Conservation (phyloP, 2,329 filamentous ascomycete species). For the Aureobasidium sp. region DNA sequence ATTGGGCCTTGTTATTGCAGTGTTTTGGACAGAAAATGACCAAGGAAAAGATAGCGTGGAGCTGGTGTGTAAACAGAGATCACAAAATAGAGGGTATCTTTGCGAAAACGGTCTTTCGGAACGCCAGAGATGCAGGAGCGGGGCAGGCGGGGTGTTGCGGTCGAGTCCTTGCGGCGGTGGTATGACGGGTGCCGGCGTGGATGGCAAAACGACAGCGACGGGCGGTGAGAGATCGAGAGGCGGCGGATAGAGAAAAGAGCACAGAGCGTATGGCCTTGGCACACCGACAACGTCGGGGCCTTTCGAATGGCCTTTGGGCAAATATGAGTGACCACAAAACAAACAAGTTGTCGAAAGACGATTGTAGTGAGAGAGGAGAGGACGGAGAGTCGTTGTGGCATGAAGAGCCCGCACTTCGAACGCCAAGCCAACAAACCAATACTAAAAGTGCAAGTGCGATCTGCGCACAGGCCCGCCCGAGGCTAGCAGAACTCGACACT, state of each 20-base stretch:
- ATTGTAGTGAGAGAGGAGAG: conserved; percentile 14
- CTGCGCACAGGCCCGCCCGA: not conserved
- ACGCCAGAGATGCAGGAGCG: conserved; percentile 4
- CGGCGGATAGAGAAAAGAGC: conserved; percentile 11
- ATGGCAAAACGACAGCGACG: conserved; percentile 2
- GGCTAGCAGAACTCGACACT: not conserved
- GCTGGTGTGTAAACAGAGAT: conserved; percentile 3
- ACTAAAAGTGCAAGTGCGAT: not conserved
- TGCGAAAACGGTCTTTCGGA: conserved; percentile 12
- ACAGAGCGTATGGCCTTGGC: conserved; percentile 22
- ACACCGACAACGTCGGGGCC: conserved; percentile 29
- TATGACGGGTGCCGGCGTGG: conserved; percentile 8
- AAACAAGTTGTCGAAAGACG: conserved; percentile 32
- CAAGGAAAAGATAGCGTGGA: conserved; percentile 10
- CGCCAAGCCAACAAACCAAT: not conserved
- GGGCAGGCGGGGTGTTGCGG: conserved; percentile 3
- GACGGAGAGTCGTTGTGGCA: conserved; percentile 4
- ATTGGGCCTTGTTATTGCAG: conserved; percentile 6
- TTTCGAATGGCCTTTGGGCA: conserved; percentile 20
- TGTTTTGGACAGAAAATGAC: not conserved
- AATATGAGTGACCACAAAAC: conserved; percentile 19
- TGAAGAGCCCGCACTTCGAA: not conserved
- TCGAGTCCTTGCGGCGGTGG: conserved; percentile 10
- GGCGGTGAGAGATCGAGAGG: conserved; percentile 4
- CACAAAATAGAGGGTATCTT: conserved; percentile 10